phyloP scores from a whole-genome alignment of 495 filamentous ascomycete genomes.

The Penicillium odoratum region DNA sequence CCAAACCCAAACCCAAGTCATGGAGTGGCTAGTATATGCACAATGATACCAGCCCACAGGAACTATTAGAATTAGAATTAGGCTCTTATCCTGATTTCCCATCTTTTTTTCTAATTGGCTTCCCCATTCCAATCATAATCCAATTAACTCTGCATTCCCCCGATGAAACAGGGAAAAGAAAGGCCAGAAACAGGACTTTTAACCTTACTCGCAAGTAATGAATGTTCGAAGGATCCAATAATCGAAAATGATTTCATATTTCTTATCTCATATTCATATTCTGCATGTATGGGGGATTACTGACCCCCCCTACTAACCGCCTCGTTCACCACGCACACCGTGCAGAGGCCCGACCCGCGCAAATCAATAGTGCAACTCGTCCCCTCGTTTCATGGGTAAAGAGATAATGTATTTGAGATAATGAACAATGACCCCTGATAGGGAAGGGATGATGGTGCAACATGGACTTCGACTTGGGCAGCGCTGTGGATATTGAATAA shows the following conservation, averaged over 20 bases:
- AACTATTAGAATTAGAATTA: not conserved
- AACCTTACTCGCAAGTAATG: not conserved
- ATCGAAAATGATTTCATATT: not conserved
- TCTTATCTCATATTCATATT: not conserved
- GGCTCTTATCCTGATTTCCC: not conserved
- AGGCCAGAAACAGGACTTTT: no score
- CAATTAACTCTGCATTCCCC: not conserved
- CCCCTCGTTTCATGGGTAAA: not conserved
- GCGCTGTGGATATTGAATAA: not conserved
- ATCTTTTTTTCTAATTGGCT: not conserved
- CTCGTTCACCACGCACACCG: not conserved
- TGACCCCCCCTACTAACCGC: not conserved
- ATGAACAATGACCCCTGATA: not conserved
- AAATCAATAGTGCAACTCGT: slow-evolving; percentile 1
- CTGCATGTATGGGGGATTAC: no score
- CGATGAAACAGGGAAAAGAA: not conserved
- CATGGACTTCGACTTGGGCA: not conserved
- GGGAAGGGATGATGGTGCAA: not conserved
- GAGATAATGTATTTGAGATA: not conserved
- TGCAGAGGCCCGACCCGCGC: slow-evolving; percentile 17
- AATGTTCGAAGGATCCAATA: not conserved
- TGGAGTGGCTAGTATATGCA: not conserved
- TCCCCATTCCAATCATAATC: not conserved
- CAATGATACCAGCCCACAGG: not conserved
- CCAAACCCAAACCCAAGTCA: not conserved